A percentile compares a stretch with the other conserved stretches of the same genome.
These are phyloP conservation scores for Neofusicoccum ribis DNA, from an alignment of 2,329 filamentous ascomycete genomes.

Conservation along the genomic window DNA sequence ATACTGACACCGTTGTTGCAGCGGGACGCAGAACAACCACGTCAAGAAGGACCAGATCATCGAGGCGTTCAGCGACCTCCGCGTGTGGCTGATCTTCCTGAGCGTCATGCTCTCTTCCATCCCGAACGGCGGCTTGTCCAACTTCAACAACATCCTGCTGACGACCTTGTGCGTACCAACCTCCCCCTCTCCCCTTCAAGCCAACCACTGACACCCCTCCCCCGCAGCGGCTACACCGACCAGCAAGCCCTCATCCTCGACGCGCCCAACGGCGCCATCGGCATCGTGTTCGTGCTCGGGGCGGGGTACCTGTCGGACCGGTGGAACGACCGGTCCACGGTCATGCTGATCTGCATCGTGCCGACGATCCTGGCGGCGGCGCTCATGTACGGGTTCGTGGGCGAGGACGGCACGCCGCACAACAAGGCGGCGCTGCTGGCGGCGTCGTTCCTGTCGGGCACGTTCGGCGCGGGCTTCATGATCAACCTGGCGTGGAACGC, in stretches of 20 bases:
- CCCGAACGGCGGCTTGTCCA: slow-evolving; percentile 45
- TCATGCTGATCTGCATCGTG: slow-evolving; percentile 46
- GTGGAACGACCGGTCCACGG: slow-evolving; percentile 34
- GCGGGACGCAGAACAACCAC: slow-evolving; percentile 20
- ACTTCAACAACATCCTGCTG: slow-evolving; percentile 46
- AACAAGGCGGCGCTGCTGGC: slow-evolving; percentile 39
- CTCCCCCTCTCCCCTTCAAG: background rate
- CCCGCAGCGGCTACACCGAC: slow-evolving; percentile 39
- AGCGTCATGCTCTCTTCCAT: slow-evolving; percentile 39
- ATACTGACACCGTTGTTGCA: background rate
- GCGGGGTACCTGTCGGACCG: slow-evolving; percentile 42
- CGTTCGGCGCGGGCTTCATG: slow-evolving; percentile 41
- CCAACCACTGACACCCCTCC: background rate
- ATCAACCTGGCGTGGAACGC: slow-evolving; percentile 46
- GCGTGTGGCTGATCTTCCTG: slow-evolving; percentile 38
- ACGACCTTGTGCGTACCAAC: slow-evolving; percentile 25
- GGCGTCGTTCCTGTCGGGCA: slow-evolving; percentile 35
- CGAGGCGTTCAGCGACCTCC: slow-evolving; percentile 19
- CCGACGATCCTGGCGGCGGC: slow-evolving; percentile 50
- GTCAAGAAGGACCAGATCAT: slow-evolving; percentile 19
- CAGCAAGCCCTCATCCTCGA: slow-evolving; percentile 47
- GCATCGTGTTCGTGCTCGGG: slow-evolving; percentile 43
- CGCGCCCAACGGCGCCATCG: slow-evolving; percentile 46
- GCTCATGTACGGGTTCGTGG: slow-evolving; percentile 41
- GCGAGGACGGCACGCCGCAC: slow-evolving; percentile 26